Evolutionary conservation across 148 eudicot genomes (phyloP).

Genomic region (Pouteria glomerata): DNA sequence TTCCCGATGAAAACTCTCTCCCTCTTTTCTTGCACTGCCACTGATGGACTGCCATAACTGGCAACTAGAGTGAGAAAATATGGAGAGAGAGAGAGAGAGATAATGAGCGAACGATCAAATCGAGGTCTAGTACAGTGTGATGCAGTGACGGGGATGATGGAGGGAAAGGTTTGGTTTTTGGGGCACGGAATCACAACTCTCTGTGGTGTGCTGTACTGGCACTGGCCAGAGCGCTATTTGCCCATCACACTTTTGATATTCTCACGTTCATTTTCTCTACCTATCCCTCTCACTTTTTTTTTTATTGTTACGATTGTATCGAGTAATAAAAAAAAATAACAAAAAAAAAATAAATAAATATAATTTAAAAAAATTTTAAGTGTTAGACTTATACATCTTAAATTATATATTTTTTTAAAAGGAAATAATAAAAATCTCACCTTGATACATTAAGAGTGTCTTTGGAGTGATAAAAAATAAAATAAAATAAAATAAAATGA

Average conservation of each 20-base stretch:
- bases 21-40: constrained; percentile 44
- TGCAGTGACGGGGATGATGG: neutral
- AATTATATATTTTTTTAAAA: too few species aligned
- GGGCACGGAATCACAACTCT: constrained; percentile 22
- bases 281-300: neutral
- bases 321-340: neutral
- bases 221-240: constrained; percentile 8
- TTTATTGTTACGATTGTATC: neutral
- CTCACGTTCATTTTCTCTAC: neutral
- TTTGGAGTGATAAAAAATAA: too few species aligned
- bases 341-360: neutral
- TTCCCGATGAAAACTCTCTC: constrained; percentile 62
- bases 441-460: too few species aligned
- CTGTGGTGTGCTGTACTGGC: constrained; percentile 7
- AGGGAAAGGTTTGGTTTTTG: constrained; percentile 2
- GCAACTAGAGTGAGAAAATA: constrained; percentile 21
- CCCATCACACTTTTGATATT: constrained; percentile 14
- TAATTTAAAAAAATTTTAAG: too few species aligned
- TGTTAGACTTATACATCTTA: too few species aligned
- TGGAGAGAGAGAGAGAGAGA: constrained; percentile 22
- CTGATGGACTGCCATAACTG: constrained; percentile 47
- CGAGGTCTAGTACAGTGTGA: constrained; percentile 26
- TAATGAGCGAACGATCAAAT: constrained; percentile 36
- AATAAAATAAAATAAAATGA: too few species aligned
- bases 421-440: too few species aligned